These are phyloP conservation scores for Podospora didyma DNA, from an alignment of 495 filamentous ascomycete genomes.

Conservation along the genomic window DNA sequence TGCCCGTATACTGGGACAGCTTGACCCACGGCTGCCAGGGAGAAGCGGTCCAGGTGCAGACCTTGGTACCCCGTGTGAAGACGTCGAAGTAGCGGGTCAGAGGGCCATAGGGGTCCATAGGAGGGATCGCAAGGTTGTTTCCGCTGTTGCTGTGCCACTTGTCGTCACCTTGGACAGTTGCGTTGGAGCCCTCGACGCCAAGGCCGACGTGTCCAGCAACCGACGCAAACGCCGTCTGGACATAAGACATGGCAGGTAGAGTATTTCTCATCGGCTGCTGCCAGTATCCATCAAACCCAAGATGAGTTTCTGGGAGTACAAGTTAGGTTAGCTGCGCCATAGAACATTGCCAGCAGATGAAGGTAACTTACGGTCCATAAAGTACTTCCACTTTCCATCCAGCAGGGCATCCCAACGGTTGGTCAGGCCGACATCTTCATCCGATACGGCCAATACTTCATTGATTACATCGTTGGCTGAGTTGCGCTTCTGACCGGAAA, in stretches of 20 bases:
- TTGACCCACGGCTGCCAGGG: conserved; percentile 53
- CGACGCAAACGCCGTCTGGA: conserved; percentile 51
- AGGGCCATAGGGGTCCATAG: conserved; percentile 61
- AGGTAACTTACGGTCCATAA: conserved; percentile 55
- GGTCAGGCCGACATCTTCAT: conserved; percentile 60
- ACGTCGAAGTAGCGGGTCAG: conserved; percentile 61
- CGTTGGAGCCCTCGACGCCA: conserved; percentile 60
- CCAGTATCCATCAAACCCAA: conserved; percentile 54
- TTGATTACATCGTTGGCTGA: conserved; percentile 59
- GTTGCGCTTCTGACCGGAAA: conserved; percentile 60
- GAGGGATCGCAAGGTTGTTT: conserved; percentile 51
- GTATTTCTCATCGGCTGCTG: conserved; percentile 70
- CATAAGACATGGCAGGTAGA: conserved; percentile 56
- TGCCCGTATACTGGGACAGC: conserved; percentile 52
- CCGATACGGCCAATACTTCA: conserved; percentile 55
- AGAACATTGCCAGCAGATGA: too few relatives aligned
- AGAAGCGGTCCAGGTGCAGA: conserved; percentile 54
- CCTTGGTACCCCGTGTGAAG: conserved; percentile 56
- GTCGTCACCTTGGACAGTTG: conserved; percentile 63
- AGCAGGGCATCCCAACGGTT: conserved; percentile 59
- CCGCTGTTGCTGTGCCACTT: conserved; percentile 56
- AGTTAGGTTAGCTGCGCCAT: neutral
- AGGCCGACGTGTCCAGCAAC: conserved; percentile 63
- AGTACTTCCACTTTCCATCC: conserved; percentile 69
- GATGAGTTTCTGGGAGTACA: conserved; percentile 42